Evolutionary conservation across 2,329 filamentous ascomycete genomes (phyloP), one percentile per base, ranked within the genome.

Genomic region (Pseudonectria foliicola): DNA sequence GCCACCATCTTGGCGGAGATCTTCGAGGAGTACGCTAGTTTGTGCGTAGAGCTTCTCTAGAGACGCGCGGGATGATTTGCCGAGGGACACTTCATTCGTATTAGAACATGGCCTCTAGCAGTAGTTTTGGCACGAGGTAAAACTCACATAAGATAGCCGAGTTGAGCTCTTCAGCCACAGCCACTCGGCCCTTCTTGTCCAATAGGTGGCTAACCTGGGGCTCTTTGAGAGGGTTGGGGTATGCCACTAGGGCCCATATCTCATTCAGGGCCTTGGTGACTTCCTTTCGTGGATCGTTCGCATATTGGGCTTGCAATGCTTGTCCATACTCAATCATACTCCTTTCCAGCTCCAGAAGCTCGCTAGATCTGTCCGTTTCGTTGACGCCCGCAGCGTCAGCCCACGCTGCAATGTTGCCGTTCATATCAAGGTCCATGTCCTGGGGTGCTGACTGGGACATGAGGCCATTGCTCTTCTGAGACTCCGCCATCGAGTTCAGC

Each of bases 91-190:
- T 95, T 33, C 26, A 25, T 14, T 5, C 6, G 25, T 10, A 35
- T 56, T 50, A 55, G 52, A 13, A 15, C 13, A 16, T 7, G 10
- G 13, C 29, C 25, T 18, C 5, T n/a, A 14, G 25, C 7, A 30
- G 10, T 16, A 11, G 13, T 27, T n/a, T 30, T 21, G 10, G 3
- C 11, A 13, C 10, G 35, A 13, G 16, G 13, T 10, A 31, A 25
- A 12, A 71, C 80, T 66, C 67, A 94, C 88, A 79, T 40, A 98
- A 61, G 50, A 98, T 95, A 30, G 87, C 89, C 41, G 86, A 85
- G 60, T 96, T 96, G 37, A 98, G 68, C 59, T 95, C 89, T 64
- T 98, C 92, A 7, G 89, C 89, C 27, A 96, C 86, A 13, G 77
- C 71, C 13, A 80, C 76, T 28, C 92, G 71, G 2, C 85, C 87